phyloP scores from a whole-genome alignment of 495 filamentous ascomycete genomes.

The Neurospora sp. region DNA sequence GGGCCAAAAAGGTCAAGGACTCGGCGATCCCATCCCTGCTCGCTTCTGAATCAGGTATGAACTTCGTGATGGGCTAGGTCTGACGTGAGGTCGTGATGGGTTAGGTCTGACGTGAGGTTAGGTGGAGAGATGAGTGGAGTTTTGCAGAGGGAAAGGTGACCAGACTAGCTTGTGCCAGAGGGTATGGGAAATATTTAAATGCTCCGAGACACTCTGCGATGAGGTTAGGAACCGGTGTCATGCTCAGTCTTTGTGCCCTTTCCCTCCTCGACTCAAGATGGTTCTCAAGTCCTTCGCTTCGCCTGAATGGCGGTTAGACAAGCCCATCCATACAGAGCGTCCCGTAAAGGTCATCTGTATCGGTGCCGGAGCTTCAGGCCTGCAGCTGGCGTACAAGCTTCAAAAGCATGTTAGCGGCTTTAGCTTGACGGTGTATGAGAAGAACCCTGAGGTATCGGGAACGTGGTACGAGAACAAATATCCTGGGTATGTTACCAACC shows the following conservation, averaged over 20 bases:
- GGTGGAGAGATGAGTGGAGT: neutral
- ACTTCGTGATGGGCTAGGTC: neutral
- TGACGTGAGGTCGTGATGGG: too few species aligned
- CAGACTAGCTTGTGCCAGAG: neutral
- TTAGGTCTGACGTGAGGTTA: neutral
- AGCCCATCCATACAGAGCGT: neutral
- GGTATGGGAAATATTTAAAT: neutral
- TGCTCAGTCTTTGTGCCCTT: neutral
- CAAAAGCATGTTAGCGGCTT: constrained; percentile 5
- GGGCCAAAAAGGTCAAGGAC: neutral
- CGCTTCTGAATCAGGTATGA: neutral
- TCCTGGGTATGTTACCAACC: neutral
- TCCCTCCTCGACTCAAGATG: neutral
- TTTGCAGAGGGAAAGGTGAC: neutral
- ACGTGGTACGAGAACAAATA: neutral
- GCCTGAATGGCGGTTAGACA: neutral
- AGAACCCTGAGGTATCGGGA: neutral
- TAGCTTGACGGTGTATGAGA: neutral
- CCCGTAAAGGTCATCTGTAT: constrained; percentile 12
- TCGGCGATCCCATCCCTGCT: neutral
- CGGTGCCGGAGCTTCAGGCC: constrained; percentile 23
- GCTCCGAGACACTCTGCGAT: neutral
- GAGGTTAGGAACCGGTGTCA: neutral
- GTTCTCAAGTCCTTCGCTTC: neutral
- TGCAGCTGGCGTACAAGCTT: constrained; percentile 18